Conservation (phyloP, 208 protist genomes). For the Crithidia acanthocephali region DNA sequence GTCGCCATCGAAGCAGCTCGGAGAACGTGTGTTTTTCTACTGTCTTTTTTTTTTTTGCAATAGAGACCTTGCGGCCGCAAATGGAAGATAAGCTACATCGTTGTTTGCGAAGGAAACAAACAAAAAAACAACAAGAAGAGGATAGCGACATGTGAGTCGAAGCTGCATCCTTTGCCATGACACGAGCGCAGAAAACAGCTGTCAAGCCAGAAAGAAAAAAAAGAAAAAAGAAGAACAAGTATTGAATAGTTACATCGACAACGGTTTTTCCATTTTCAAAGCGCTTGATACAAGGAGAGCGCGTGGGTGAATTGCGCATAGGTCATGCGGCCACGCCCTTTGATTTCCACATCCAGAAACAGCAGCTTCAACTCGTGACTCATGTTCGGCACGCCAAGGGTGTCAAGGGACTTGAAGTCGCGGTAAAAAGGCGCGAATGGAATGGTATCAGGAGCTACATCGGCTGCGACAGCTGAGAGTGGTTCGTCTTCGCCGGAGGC, state of each 20-base stretch:
- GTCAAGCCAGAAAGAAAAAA: neutral
- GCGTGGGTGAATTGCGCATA: constrained; percentile 58
- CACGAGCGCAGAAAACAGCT: too few relatives aligned
- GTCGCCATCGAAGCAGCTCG: too few relatives aligned
- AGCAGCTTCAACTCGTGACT: constrained; percentile 44
- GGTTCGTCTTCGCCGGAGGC: neutral
- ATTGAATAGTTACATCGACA: neutral
- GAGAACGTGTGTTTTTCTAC: too few relatives aligned
- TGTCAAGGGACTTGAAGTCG: constrained; percentile 67
- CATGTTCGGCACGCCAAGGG: constrained; percentile 58
- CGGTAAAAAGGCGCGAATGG: constrained; percentile 40
- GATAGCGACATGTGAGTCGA: too few relatives aligned
- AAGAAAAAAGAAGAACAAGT: neutral
- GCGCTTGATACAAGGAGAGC: constrained; percentile 50
- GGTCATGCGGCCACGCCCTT: constrained; percentile 45
- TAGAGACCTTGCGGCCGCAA: too few relatives aligned
- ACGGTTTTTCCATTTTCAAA: constrained; percentile 30
- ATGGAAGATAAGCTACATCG: too few relatives aligned
- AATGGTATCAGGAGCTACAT: constrained; percentile 23
- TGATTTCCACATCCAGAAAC: constrained; percentile 45
- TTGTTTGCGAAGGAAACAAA: neutral
- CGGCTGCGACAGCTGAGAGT: neutral
- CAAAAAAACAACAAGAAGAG: neutral
- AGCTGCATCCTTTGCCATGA: too few relatives aligned
- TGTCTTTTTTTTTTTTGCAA: too few relatives aligned